Evolutionary conservation across 306 rosid genomes (phyloP), one percentile per base, ranked within the genome.

Genomic region (Styphnolobium japonicum): DNA sequence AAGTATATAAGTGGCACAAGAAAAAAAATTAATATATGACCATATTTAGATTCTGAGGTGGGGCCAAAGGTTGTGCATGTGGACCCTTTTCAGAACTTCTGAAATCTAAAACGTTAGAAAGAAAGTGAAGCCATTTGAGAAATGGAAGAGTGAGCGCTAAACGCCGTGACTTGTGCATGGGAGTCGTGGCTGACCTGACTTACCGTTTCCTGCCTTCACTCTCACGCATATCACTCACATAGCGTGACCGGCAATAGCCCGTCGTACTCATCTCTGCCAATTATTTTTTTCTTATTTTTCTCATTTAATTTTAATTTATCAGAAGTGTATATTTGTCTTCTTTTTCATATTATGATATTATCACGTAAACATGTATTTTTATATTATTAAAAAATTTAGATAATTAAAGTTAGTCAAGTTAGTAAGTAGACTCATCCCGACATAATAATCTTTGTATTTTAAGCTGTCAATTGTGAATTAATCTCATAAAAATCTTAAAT

Each of bases 131-230:
- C 33, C 14, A 10, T 51, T 52, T 3, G 58, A 53, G 48, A 37
- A 29, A 22, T 45, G 11, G 29, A 16, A 11, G 29, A 2, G 62
- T 0, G 82, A 55, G 85, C 23, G 34, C 43, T 15, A 43, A 48
- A 34, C 88, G 89, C 87, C 87, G 84, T n/a, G n/a, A n/a, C n/a
- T n/a, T 58, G 81, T 65, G 87, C 90, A 10, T 25, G 51, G 37
- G 77, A 49, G 78, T 71, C 46, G 34, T 9, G 31, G 7, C 58
- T 5, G 73, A n/a, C 46, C 31, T 19, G 29, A 10, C 52, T 4
- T n/a, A 16, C 71, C 22, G 67, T 22, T 77, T 1, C 14, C 69
- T 42, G 10, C 58, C 33, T 6, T 45, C 57, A 7, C 73, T 52
- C 36, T 46, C 45, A 2, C 15, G 0, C n/a, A n/a, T 18, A 42